Percentiles rank a stretch among this genome's conserved stretches.
phyloP scores from a whole-genome alignment of 2,329 filamentous ascomycete species.

The Aspergillus puulaauensis region DNA sequence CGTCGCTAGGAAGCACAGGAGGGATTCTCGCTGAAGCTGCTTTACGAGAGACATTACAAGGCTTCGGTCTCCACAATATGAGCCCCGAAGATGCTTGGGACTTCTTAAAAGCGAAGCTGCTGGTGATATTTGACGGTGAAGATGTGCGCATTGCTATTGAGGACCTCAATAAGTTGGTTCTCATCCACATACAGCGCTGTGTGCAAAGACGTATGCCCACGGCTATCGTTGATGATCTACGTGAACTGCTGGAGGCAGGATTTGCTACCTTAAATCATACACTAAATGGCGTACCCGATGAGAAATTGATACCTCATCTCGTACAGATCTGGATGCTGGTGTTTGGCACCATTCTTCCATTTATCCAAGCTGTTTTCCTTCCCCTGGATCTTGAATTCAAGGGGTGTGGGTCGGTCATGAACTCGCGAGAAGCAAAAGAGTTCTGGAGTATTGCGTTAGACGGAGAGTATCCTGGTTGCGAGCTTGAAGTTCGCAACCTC shows the following conservation, averaged over 20 bases:
- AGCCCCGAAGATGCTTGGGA: slow-evolving; percentile 67
- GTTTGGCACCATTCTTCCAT: slow-evolving; percentile 86
- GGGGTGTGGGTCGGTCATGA: slow-evolving; percentile 77
- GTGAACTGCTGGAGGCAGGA: slow-evolving; percentile 65
- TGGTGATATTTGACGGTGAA: slow-evolving; percentile 65
- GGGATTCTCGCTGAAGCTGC: slow-evolving; percentile 35
- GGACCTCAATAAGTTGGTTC: slow-evolving; percentile 64
- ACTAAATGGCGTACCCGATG: slow-evolving; percentile 74
- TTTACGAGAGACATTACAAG: slow-evolving; percentile 43
- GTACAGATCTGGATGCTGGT: slow-evolving; percentile 94
- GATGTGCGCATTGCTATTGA: slow-evolving; percentile 64
- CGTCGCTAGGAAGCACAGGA: slow-evolving; percentile 35
- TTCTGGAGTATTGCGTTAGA: slow-evolving; percentile 79
- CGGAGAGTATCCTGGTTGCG: slow-evolving; percentile 48
- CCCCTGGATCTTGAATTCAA: slow-evolving; percentile 92
- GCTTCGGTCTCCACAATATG: slow-evolving; percentile 68
- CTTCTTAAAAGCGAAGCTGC: slow-evolving; percentile 61
- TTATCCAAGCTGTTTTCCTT: slow-evolving; percentile 92
- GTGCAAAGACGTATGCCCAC: slow-evolving; percentile 60
- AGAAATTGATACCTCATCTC: slow-evolving; percentile 82
- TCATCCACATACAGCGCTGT: slow-evolving; percentile 62
- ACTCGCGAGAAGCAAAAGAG: slow-evolving; percentile 73
- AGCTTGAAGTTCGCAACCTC: slow-evolving; percentile 83
- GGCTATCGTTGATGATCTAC: slow-evolving; percentile 61
- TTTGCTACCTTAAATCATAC: slow-evolving; percentile 85